Conservation (phyloP, 1,139 yeast genomes). For the Zygotorulaspora mrakii region DNA sequence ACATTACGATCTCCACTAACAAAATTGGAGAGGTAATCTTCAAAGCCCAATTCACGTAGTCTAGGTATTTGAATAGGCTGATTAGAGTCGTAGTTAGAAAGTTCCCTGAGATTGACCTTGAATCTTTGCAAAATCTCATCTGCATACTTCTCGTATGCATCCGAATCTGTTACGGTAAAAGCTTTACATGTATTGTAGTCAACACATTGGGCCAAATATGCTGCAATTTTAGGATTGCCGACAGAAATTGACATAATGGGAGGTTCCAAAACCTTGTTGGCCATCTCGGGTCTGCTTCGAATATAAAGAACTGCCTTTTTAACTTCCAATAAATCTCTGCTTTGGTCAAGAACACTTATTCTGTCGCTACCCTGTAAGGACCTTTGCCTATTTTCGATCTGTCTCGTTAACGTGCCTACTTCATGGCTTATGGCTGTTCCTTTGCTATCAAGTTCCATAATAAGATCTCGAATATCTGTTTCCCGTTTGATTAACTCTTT, state of each 20-base stretch:
- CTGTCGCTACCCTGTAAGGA: conserved; percentile 51
- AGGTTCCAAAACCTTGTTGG: conserved; percentile 58
- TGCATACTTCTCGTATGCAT: conserved; percentile 47
- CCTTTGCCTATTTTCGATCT: conserved; percentile 25
- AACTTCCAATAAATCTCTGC: conserved; percentile 34
- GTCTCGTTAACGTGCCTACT: conserved; percentile 18
- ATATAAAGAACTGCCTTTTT: conserved; percentile 43
- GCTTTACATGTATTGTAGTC: conserved; percentile 55
- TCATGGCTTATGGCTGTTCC: conserved; percentile 21
- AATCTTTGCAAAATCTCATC: conserved; percentile 39
- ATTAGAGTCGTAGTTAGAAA: conserved; percentile 30
- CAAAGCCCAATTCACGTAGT: conserved; percentile 59
- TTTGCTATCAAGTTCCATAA: conserved; percentile 21
- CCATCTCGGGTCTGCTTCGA: conserved; percentile 39
- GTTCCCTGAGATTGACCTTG: conserved; percentile 48
- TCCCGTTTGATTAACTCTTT: conserved; percentile 20
- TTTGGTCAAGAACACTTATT: conserved; percentile 43
- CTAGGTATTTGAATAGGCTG: conserved; percentile 38
- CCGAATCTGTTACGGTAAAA: conserved; percentile 44
- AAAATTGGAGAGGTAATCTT: conserved; percentile 71
- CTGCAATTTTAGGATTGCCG: conserved; percentile 47
- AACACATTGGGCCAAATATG: conserved; percentile 56
- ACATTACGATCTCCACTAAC: conserved; percentile 75
- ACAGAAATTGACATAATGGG: conserved; percentile 68
- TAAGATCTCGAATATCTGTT: conserved; percentile 10